Evolutionary conservation across 306 rosid species (phyloP).

Genomic region (Vicia sativa): DNA sequence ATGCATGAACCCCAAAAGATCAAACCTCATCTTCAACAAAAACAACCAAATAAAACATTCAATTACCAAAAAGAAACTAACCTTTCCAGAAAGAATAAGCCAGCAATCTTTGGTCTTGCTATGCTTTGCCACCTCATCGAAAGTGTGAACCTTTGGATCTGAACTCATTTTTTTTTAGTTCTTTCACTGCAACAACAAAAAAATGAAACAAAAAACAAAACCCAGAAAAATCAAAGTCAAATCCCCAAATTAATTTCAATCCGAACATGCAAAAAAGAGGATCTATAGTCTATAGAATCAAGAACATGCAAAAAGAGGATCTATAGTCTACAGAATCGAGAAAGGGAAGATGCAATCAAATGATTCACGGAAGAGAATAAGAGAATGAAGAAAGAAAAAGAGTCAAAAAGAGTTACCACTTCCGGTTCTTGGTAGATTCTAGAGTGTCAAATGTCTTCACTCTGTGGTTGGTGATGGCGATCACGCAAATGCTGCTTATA

Average conservation of each 20-base stretch:
- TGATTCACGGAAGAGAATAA: too few relatives aligned
- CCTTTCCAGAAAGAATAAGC: constrained; percentile 87
- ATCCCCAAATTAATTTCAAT: neutral
- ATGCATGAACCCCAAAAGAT: constrained; percentile 23
- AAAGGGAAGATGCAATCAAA: too few relatives aligned
- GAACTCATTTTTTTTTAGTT: constrained; percentile 62
- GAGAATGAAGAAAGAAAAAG: too few relatives aligned
- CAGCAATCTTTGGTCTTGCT: constrained; percentile 86
- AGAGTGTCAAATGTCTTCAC: constrained; percentile 22
- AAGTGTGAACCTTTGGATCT: constrained; percentile 64
- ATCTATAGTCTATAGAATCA: constrained; percentile 21
- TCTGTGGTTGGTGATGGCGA: neutral
- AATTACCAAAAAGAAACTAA: constrained; percentile 36
- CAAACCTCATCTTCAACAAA: neutral
- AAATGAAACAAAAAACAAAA: neutral
- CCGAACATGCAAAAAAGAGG: neutral
- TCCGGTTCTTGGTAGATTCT: constrained; percentile 12
- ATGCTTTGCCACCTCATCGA: constrained; percentile 77
- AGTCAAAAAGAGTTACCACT: constrained; percentile 27
- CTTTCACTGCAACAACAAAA: constrained; percentile 40
- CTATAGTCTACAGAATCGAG: too few relatives aligned
- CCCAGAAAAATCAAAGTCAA: constrained; percentile 40
- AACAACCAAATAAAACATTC: neutral
- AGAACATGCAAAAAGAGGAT: too few relatives aligned
- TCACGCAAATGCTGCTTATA: neutral